Evolutionary conservation across 495 filamentous ascomycete genomes (phyloP).

Genomic region (Aspergillus haitiensis): DNA sequence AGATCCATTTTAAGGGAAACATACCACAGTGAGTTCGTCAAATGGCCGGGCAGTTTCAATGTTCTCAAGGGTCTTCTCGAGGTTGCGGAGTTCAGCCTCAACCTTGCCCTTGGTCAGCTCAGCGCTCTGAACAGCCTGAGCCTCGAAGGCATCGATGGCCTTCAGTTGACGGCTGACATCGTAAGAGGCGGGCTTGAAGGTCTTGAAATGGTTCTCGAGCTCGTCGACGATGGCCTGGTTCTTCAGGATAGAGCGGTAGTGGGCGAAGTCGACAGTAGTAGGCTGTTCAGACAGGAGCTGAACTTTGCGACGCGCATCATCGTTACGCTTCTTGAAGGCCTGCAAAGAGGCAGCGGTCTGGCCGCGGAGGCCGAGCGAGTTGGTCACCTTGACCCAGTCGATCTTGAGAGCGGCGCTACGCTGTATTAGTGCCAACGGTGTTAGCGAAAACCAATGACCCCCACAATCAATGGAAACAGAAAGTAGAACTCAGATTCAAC

Average conservation of each 20-base stretch:
- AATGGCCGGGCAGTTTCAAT: constrained; percentile 95
- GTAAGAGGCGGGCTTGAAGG: constrained; percentile 88
- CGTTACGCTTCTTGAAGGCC: constrained; percentile 99
- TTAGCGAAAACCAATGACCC: constrained; percentile 32
- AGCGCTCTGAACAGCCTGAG: constrained; percentile 93
- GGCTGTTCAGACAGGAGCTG: constrained; percentile 73
- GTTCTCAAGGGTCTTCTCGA: constrained; percentile 92
- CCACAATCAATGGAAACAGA: neutral
- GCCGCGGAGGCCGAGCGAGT: constrained; percentile 92
- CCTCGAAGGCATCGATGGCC: constrained; percentile 97
- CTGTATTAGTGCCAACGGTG: constrained; percentile 50
- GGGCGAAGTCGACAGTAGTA: constrained; percentile 82
- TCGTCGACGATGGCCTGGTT: constrained; percentile 93
- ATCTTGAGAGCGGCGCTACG: constrained; percentile 98
- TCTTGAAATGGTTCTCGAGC: constrained; percentile 89
- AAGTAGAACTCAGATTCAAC: constrained; percentile 35
- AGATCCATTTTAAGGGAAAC: constrained; percentile 38
- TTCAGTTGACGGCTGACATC: constrained; percentile 89
- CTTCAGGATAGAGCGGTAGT: constrained; percentile 90
- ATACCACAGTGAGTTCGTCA: constrained; percentile 95
- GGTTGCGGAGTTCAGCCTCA: constrained; percentile 85
- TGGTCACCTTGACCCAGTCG: constrained; percentile 92
- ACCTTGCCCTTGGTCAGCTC: constrained; percentile 93
- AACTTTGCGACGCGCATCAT: constrained; percentile 94
- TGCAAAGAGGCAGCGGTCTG: constrained; percentile 86